Evolutionary conservation across 2,329 filamentous ascomycete species (phyloP).

Genomic region (Fusarium zealandicum): DNA sequence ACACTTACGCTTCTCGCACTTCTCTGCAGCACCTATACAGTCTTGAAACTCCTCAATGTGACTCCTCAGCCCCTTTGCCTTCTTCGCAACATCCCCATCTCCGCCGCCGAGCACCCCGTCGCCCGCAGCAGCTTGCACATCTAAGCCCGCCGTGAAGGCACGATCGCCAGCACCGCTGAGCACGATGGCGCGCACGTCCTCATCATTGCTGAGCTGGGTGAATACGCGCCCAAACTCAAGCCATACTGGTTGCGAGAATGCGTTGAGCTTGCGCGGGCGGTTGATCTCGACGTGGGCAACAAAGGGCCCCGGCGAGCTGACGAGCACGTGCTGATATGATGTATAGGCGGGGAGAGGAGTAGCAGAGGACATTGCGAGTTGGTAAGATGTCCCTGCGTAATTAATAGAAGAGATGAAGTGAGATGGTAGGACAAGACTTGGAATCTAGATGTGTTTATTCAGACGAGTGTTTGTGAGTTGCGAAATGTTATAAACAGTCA

Average conservation of each 20-base stretch:
- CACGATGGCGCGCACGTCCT: slow-evolving; percentile 77
- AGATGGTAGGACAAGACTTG: too few relatives aligned
- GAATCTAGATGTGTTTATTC: not conserved
- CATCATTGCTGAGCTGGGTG: slow-evolving; percentile 72
- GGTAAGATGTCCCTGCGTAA: not conserved
- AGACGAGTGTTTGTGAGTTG: not conserved
- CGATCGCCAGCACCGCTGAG: slow-evolving; percentile 82
- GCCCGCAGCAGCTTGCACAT: slow-evolving; percentile 74
- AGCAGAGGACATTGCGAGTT: slow-evolving; percentile 33
- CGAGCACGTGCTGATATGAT: slow-evolving; percentile 71
- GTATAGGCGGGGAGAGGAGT: slow-evolving; percentile 49
- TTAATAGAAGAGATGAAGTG: not conserved
- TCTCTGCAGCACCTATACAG: slow-evolving; percentile 77
- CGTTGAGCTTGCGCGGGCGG: slow-evolving; percentile 84
- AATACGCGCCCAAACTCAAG: slow-evolving; percentile 79
- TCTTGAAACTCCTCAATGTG: slow-evolving; percentile 83
- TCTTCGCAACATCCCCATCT: slow-evolving; percentile 67
- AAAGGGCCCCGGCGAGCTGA: slow-evolving; percentile 74
- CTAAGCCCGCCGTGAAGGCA: slow-evolving; percentile 86
- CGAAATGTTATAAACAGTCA: not conserved
- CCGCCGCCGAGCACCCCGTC: slow-evolving; percentile 53
- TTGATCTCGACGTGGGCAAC: slow-evolving; percentile 95
- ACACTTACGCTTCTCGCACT: slow-evolving; percentile 82
- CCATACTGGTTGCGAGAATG: slow-evolving; percentile 88
- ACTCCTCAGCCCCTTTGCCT: slow-evolving; percentile 66